These are phyloP conservation scores for Fusarium sp. DNA, from an alignment of 2,329 filamentous ascomycete genomes.

Conservation along the genomic window DNA sequence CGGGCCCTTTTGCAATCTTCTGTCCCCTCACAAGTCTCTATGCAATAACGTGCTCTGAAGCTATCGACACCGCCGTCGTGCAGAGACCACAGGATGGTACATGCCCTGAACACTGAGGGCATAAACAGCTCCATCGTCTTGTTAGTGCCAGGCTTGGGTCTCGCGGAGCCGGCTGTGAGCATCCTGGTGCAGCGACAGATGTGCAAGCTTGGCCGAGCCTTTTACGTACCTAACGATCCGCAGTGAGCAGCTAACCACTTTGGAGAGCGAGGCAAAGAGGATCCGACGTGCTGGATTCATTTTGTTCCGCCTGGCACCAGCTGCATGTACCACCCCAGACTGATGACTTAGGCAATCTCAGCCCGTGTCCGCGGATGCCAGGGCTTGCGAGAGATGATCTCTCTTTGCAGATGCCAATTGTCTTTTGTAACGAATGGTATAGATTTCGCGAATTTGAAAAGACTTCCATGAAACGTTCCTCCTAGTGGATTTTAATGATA, in stretches of 20 bases:
- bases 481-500: constrained; percentile 12
- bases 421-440: background rate
- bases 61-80: constrained; percentile 45
- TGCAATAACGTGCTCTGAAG: constrained; percentile 40
- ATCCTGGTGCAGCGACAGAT: constrained; percentile 31
- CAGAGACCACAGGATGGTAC: constrained; percentile 38
- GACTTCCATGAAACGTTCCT: constrained; percentile 6
- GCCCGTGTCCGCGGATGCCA: constrained; percentile 31
- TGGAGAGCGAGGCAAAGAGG: constrained; percentile 32
- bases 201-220: constrained; percentile 23
- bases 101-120: constrained; percentile 30
- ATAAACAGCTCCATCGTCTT: constrained; percentile 38
- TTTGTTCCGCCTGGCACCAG: constrained; percentile 34
- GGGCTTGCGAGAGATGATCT: constrained; percentile 21
- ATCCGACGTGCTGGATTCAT: constrained; percentile 42
- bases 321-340: constrained; percentile 37
- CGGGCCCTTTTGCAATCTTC: constrained; percentile 7
- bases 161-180: constrained; percentile 45
- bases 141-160: constrained; percentile 37
- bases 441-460: background rate
- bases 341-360: constrained; percentile 33
- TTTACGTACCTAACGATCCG: constrained; percentile 32
- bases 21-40: constrained; percentile 37
- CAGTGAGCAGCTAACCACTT: constrained; percentile 37
- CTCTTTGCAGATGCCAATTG: background rate